Evolutionary conservation across 371 early-diverging fungal species (phyloP).

Genomic region (Mortierella sp.): DNA sequence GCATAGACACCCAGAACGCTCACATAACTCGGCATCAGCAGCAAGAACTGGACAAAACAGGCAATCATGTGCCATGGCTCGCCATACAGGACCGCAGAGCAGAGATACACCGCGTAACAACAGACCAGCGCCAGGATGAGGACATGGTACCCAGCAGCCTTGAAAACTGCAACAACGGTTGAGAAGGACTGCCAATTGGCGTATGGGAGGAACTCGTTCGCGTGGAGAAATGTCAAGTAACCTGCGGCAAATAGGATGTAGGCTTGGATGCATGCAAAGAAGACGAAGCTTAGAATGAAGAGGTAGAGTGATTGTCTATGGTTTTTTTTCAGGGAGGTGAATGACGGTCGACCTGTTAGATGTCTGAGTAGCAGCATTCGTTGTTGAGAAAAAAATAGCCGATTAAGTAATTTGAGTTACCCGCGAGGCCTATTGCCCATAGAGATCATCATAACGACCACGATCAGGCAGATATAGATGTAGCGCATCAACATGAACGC

Average conservation of each 20-base stretch:
- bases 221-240: conserved; percentile 64
- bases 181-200: conserved; percentile 43
- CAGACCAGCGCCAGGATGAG: conserved; percentile 51
- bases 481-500: conserved; percentile 75
- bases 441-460: conserved; percentile 85
- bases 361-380: not conserved
- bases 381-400: not conserved
- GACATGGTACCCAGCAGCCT: conserved; percentile 55
- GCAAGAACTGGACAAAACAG: conserved; percentile 86
- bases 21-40: conserved; percentile 87
- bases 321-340: not conserved
- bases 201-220: conserved; percentile 47
- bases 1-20: conserved; percentile 85
- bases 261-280: conserved; percentile 67
- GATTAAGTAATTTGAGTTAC: conserved; percentile 17
- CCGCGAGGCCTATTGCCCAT: conserved; percentile 74
- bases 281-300: conserved; percentile 77
- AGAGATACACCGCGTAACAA: conserved; percentile 83
- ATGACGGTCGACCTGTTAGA: not conserved
- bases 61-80: conserved; percentile 97
- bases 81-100: conserved; percentile 80
- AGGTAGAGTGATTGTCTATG: conserved; percentile 77
- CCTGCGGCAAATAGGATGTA: conserved; percentile 69
- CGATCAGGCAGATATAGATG: conserved; percentile 80
- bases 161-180: conserved; percentile 52